Percentiles rank a stretch among this genome's conserved stretches.
Conservation (phyloP, 2,329 filamentous ascomycete genomes). For the Fusarium xyrophilum region DNA sequence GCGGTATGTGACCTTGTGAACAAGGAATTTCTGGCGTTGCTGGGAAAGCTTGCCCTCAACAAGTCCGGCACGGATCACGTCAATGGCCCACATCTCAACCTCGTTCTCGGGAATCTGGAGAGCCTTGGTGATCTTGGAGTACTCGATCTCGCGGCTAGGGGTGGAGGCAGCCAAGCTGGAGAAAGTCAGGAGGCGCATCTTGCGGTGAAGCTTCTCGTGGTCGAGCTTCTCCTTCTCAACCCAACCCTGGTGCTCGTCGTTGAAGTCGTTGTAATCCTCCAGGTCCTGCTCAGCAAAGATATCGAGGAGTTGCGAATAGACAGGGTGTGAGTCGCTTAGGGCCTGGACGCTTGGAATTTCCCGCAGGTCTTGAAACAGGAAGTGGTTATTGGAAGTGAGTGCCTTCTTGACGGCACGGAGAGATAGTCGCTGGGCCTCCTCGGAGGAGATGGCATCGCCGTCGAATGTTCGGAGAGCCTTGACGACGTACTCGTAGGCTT, state of each 20-base stretch:
- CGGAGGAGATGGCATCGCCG: conserved; percentile 61
- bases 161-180: conserved; percentile 85
- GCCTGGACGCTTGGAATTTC: conserved; percentile 84
- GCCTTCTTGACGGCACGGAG: conserved; percentile 63
- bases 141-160: conserved; percentile 85
- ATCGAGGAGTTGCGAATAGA: conserved; percentile 90
- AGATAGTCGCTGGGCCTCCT: conserved; percentile 67
- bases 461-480: conserved; percentile 69
- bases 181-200: conserved; percentile 95
- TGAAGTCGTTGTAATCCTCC: conserved; percentile 95
- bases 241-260: conserved; percentile 87
- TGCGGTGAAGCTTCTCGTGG: conserved; percentile 79
- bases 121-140: conserved; percentile 81
- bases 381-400: conserved; percentile 62
- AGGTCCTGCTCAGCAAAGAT: conserved; percentile 94
- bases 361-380: conserved; percentile 81
- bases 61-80: conserved; percentile 93
- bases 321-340: conserved; percentile 81
- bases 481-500: conserved; percentile 72
- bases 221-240: conserved; percentile 78
- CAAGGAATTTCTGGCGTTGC: conserved; percentile 88
- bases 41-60: conserved; percentile 97
- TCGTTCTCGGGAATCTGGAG: conserved; percentile 83
- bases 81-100: conserved; percentile 98
- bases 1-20: conserved; percentile 94